Conservation (phyloP, 169 alveolate species). For the Eimeria maxima region DNA sequence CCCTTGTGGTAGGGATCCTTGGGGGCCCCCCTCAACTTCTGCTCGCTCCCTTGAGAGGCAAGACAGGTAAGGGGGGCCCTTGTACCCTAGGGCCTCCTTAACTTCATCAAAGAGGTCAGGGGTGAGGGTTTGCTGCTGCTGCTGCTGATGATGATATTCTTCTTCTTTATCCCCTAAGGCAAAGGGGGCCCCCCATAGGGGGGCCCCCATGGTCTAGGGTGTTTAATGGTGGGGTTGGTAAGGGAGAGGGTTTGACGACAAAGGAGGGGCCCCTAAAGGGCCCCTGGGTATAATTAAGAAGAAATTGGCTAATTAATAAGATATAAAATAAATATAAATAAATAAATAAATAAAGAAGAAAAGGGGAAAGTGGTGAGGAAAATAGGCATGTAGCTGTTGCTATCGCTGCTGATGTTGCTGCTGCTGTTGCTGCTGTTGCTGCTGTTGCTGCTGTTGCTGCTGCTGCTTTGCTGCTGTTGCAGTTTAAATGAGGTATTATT, state of each 20-base stretch:
- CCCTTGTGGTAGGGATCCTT: constrained; percentile 6
- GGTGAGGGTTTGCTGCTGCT: not conserved
- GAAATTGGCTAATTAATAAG: not conserved
- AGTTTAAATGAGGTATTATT: not conserved
- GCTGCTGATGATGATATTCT: too few relatives aligned
- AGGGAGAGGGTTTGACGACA: too few relatives aligned
- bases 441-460: too few relatives aligned
- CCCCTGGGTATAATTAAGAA: not conserved
- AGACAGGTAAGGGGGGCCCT: not conserved
- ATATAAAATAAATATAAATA: not conserved
- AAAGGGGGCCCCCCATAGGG: not conserved
- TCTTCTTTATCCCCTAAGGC: not conserved
- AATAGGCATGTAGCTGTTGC: too few relatives aligned
- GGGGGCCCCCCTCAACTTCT: not conserved
- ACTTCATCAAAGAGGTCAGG: not conserved
- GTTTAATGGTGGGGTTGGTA: not conserved
- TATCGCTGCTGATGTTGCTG: too few relatives aligned
- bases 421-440: too few relatives aligned
- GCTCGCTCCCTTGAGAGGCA: not conserved
- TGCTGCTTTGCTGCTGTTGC: too few relatives aligned
- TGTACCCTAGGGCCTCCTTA: not conserved
- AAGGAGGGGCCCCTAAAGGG: constrained; percentile 11
- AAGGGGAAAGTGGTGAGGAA: too few relatives aligned
- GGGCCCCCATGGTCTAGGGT: not conserved
- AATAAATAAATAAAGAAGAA: not conserved